Evolutionary conservation across 164 flowering plant species (phyloP).

Genomic region (Nelumbo lutea): DNA sequence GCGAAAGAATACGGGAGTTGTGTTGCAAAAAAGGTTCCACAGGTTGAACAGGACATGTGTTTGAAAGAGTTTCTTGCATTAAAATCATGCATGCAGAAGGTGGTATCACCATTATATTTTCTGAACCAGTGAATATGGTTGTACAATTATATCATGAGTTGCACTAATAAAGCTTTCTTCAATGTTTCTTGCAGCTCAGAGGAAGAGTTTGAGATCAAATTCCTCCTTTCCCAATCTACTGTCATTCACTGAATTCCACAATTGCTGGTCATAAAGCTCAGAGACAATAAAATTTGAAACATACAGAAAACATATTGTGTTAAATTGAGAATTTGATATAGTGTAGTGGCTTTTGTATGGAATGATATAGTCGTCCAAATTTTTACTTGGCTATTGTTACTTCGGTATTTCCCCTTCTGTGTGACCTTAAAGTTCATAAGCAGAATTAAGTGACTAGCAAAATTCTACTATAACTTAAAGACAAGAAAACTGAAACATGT

Average conservation of each 20-base stretch:
- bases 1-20: constrained; percentile 85
- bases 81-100: constrained; percentile 78
- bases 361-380: not conserved
- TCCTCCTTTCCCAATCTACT: not conserved
- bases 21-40: constrained; percentile 78
- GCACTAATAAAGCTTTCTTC: not conserved
- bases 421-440: not conserved
- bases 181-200: constrained; percentile 30
- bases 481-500: constrained; percentile 34
- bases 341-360: not conserved
- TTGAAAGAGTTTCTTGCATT: constrained; percentile 76
- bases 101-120: constrained; percentile 35
- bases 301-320: not conserved
- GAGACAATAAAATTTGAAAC: not conserved
- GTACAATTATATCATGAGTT: not conserved
- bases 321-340: not conserved
- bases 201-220: constrained; percentile 17
- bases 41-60: constrained; percentile 90
- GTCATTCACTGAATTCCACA: not conserved
- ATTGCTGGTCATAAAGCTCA: not conserved
- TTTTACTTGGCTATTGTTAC: constrained; percentile 5
- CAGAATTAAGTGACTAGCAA: not conserved
- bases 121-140: not conserved
- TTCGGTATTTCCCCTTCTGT: not conserved
- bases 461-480: not conserved